Evolutionary conservation across 139 green algal genomes (phyloP), one percentile per base, ranked within the genome.

Genomic region (Chlamydomonas sphaeroides): DNA sequence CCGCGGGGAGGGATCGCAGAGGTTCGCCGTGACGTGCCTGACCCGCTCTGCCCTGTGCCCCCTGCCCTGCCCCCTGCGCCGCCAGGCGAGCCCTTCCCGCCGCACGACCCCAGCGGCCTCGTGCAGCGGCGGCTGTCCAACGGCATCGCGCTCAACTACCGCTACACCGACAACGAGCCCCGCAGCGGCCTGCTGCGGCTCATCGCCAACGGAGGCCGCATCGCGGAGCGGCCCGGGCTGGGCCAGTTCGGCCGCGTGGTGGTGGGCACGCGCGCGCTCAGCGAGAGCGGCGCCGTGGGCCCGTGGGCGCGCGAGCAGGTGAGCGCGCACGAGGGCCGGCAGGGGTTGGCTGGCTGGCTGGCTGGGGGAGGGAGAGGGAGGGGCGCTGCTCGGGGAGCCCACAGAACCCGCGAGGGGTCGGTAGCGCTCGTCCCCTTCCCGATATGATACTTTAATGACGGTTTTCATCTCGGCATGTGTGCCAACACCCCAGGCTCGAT

Each of bases 91-190:
- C 63, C 79, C 66, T 85, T 79, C 79, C 79, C 79, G 33, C 53
- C 81, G 39, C 89, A 93, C 66, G 67, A 82, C 0, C 42, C 62
- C 78, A 95, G 88, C 25, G 93, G 94, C 72, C 89, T 99, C 70
- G 88, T 96, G 59, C 96, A 97, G 88, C 91, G 94, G 18, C 88
- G 90, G 3, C 92, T 99, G 53, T 94, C 86, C 78, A 99, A 99
- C 89, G 97, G 97, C 68, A 94, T 99, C 38, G 48, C 77, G 17
- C 62, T 99, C 73, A 99, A 99, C 90, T 98, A 98, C 90, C 84
- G 93, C 49, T 42, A 93, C 76, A 93, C 85, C 0, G 90, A 97
- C 86, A 98, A 99, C 79, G 97, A 99, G 91, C 97, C 95, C 3
- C 89, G 91, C n/a, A 90, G 85, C 23, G 95, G 92, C 5, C 91